Percentiles rank a stretch among this genome's conserved stretches.
phyloP scores from a whole-genome alignment of 768 basidiomycete genomes.

The Clitopilus passeckerianus region DNA sequence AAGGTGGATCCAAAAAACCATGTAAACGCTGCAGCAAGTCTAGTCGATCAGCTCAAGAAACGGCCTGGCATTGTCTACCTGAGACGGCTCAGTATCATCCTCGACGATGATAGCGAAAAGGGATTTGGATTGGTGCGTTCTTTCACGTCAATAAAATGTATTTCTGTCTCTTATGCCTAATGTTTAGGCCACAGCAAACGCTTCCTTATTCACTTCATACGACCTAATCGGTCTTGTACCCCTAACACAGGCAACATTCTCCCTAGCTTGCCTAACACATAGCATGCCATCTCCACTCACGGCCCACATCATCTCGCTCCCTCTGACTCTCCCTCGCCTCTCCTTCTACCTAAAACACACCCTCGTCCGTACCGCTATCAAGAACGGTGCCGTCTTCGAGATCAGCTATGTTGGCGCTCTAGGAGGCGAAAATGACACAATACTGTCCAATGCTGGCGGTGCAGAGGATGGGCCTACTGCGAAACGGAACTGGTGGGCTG shows the following conservation, averaged over 20 bases:
- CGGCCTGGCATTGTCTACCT: slow-evolving; percentile 60
- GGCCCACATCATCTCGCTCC: slow-evolving; percentile 76
- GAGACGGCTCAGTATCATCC: slow-evolving; percentile 73
- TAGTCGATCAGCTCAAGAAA: slow-evolving; percentile 57
- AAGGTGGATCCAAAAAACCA: slow-evolving; percentile 71
- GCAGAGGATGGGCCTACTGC: slow-evolving; percentile 48
- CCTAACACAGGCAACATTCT: slow-evolving; percentile 67
- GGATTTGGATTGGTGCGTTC: slow-evolving; percentile 70
- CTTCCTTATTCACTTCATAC: slow-evolving; percentile 55
- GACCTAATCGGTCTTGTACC: slow-evolving; percentile 77
- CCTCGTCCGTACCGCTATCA: slow-evolving; percentile 71
- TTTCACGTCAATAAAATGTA: too few species aligned
- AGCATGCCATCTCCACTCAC: slow-evolving; percentile 71
- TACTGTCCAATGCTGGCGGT: slow-evolving; percentile 38
- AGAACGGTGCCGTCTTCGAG: slow-evolving; percentile 82
- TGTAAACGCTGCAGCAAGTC: slow-evolving; percentile 52
- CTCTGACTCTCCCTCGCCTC: slow-evolving; percentile 71
- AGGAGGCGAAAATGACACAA: slow-evolving; percentile 51
- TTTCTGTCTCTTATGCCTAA: neutral
- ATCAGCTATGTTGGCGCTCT: slow-evolving; percentile 74
- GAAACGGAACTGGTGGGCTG: slow-evolving; percentile 84
- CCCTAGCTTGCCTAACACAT: slow-evolving; percentile 76
- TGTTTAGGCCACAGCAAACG: slow-evolving; percentile 68
- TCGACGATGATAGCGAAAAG: slow-evolving; percentile 83
- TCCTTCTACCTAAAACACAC: slow-evolving; percentile 84